Evolutionary conservation across 2,329 filamentous ascomycete species (phyloP).

Genomic region (Berkeleyomyces basicola): DNA sequence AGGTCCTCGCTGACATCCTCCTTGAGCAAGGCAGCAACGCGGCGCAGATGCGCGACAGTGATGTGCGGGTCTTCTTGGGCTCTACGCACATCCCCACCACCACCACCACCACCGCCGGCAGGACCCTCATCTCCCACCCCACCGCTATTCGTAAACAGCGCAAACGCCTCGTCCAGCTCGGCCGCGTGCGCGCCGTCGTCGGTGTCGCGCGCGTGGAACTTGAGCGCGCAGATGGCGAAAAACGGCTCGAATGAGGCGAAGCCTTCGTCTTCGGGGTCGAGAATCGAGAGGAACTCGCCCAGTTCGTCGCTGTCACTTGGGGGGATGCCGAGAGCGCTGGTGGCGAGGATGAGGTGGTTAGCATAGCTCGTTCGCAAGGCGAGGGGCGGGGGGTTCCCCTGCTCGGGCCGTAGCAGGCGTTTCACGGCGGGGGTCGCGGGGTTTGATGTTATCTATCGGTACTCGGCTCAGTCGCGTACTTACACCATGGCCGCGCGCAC

Average conservation of each 20-base stretch:
- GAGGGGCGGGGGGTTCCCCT: too few species aligned
- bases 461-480: constrained; percentile 17
- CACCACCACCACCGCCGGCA: not conserved
- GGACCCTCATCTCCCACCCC: not conserved
- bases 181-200: constrained; percentile 36
- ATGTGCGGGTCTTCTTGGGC: constrained; percentile 41
- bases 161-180: constrained; percentile 70
- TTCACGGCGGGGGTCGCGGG: too few species aligned
- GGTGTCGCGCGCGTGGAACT: constrained; percentile 48
- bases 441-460: too few species aligned
- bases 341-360: not conserved
- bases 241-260: constrained; percentile 68
- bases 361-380: not conserved
- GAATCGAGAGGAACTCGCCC: constrained; percentile 55
- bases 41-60: constrained; percentile 58
- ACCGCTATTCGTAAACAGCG: constrained; percentile 51
- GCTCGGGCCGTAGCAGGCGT: too few species aligned
- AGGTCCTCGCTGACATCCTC: constrained; percentile 73
- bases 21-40: constrained; percentile 65
- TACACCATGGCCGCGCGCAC: constrained; percentile 60
- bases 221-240: constrained; percentile 73
- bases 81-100: constrained; percentile 24
- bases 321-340: constrained; percentile 64
- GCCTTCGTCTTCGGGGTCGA: constrained; percentile 70
- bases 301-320: constrained; percentile 50